Evolutionary conservation across 1,284 basidiomycete species (phyloP).

Genomic region (Vanrija sp.): DNA sequence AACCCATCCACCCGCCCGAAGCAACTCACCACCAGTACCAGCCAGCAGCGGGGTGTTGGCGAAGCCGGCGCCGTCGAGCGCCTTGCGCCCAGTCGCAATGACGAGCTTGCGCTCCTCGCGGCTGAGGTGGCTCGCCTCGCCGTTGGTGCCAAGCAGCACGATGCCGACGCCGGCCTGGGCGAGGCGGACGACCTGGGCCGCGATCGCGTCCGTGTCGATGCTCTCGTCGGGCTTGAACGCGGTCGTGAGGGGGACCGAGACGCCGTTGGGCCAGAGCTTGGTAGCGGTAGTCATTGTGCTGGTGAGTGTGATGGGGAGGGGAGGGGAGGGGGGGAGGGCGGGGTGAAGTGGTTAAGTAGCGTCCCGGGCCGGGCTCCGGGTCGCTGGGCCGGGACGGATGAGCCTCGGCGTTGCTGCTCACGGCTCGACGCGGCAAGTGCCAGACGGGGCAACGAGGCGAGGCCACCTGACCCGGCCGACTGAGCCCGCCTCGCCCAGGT

Average conservation of each 20-base stretch:
- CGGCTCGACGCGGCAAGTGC: too few species aligned
- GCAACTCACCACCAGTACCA: conserved; percentile 68
- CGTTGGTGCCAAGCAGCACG: conserved; percentile 52
- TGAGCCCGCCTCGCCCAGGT: too few species aligned
- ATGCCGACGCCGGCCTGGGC: conserved; percentile 50
- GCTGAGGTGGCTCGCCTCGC: conserved; percentile 60
- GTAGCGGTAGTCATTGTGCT: conserved; percentile 6
- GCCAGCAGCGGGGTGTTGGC: conserved; percentile 68
- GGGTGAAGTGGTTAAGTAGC: too few species aligned
- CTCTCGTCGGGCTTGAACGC: conserved; percentile 47
- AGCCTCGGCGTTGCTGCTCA: too few species aligned
- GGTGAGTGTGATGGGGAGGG: neutral
- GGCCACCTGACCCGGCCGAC: too few species aligned
- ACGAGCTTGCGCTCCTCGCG: conserved; percentile 63
- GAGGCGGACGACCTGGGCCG: conserved; percentile 50
- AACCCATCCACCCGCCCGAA: neutral
- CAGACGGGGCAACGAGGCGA: too few species aligned
- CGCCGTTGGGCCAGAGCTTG: conserved; percentile 37
- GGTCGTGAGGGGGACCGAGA: conserved; percentile 52
- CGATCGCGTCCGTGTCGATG: conserved; percentile 46
- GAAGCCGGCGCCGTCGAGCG: conserved; percentile 70
- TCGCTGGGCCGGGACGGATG: too few species aligned
- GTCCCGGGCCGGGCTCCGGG: too few species aligned
- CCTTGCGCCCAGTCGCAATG: conserved; percentile 64
- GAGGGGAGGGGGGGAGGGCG: neutral